A percentile compares a stretch with the other conserved stretches of the same genome.
Evolutionary conservation across 352 stramenopile genomes (phyloP).

Genomic region (Globisporangium paddicum): DNA sequence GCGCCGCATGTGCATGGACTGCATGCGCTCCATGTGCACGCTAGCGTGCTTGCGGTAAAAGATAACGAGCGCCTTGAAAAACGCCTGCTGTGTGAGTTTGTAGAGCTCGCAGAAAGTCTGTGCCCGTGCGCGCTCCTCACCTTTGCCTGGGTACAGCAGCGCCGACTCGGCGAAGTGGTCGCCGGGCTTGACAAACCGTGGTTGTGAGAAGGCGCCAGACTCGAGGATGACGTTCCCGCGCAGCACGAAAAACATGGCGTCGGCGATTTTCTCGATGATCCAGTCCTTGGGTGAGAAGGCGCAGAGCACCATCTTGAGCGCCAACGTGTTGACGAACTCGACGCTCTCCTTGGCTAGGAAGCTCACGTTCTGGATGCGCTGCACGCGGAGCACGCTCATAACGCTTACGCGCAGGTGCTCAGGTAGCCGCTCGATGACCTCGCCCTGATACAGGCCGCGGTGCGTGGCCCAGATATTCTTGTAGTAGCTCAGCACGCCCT

Average conservation of each 20-base stretch:
- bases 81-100: slow-evolving; percentile 49
- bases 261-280: slow-evolving; percentile 60
- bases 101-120: slow-evolving; percentile 77
- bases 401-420: slow-evolving; percentile 55
- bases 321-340: slow-evolving; percentile 67
- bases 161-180: slow-evolving; percentile 56
- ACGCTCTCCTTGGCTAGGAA: slow-evolving; percentile 63
- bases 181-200: slow-evolving; percentile 30
- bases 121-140: slow-evolving; percentile 46
- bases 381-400: slow-evolving; percentile 44
- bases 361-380: slow-evolving; percentile 54
- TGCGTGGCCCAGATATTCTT: slow-evolving; percentile 56
- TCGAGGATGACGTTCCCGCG: slow-evolving; percentile 49
- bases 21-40: slow-evolving; percentile 44
- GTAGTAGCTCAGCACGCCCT: slow-evolving; percentile 54
- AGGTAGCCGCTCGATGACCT: slow-evolving; percentile 43
- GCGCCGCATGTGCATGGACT: slow-evolving; percentile 36
- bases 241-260: slow-evolving; percentile 66
- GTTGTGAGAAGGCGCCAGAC: slow-evolving; percentile 16
- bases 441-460: slow-evolving; percentile 36
- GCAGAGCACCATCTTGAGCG: slow-evolving; percentile 38
- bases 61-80: slow-evolving; percentile 42
- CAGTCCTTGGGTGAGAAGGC: slow-evolving; percentile 67
- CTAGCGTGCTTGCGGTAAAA: slow-evolving; percentile 41
- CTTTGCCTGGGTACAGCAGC: slow-evolving; percentile 35